Percentiles rank a stretch among this genome's conserved stretches.
Conservation (phyloP, 352 stramenopile genomes). For the Globisporangium uncinulatum region DNA sequence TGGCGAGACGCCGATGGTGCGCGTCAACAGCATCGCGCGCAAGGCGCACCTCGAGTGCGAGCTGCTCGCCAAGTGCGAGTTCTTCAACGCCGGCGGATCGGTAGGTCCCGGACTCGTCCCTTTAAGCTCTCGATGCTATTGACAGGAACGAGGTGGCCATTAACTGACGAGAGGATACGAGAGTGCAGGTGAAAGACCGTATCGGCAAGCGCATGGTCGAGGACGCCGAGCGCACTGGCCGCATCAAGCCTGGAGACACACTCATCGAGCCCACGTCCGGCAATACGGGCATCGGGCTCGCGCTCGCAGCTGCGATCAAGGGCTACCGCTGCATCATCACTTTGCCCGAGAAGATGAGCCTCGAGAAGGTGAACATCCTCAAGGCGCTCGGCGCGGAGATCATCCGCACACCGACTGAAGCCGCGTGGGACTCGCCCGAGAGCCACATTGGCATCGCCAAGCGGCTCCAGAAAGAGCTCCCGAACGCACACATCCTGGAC, state of each 20-base stretch:
- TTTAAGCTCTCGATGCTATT: background rate
- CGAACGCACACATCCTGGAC: slow-evolving; percentile 95
- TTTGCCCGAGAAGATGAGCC: slow-evolving; percentile 92
- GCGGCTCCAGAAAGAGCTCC: slow-evolving; percentile 87
- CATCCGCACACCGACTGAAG: slow-evolving; percentile 93
- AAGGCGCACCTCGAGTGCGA: slow-evolving; percentile 83
- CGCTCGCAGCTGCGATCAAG: slow-evolving; percentile 94
- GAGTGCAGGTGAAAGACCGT: slow-evolving; percentile 66
- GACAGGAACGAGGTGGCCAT: background rate
- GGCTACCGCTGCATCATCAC: slow-evolving; percentile 94
- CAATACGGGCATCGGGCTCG: slow-evolving; percentile 97
- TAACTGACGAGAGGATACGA: background rate
- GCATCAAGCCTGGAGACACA: slow-evolving; percentile 92
- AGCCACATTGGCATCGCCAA: slow-evolving; percentile 92
- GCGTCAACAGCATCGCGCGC: slow-evolving; percentile 83
- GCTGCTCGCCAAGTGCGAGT: slow-evolving; percentile 93
- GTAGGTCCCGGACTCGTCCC: slow-evolving; percentile 7
- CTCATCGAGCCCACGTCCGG: slow-evolving; percentile 97
- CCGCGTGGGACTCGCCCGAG: slow-evolving; percentile 93
- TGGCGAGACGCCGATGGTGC: slow-evolving; percentile 92
- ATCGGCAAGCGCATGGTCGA: slow-evolving; percentile 91
- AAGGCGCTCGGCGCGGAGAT: slow-evolving; percentile 95
- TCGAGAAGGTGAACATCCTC: slow-evolving; percentile 95
- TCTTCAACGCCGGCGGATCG: slow-evolving; percentile 91
- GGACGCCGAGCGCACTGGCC: slow-evolving; percentile 86